Evolutionary conservation across 2,329 filamentous ascomycete species (phyloP), one percentile per base, ranked within the genome.

Genomic region (Trichoderma endophyticum): DNA sequence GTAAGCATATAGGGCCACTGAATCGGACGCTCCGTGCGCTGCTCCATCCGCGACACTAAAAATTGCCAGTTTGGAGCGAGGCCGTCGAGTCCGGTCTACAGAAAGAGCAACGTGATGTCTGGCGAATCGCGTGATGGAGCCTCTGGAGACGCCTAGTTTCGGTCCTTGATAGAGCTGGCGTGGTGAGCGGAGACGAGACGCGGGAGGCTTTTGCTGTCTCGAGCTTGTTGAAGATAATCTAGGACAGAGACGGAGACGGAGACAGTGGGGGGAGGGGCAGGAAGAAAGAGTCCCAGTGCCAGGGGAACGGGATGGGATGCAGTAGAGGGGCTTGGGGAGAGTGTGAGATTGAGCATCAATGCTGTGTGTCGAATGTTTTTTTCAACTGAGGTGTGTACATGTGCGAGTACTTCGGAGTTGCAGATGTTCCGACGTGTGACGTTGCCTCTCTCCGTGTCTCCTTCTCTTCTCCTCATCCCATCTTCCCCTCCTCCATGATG

Each of bases 11-110:
- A 66, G 51, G 32, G 8, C 18, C 32, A 43, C 9, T 48, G 26
- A 59, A 30, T 59, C 64, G 64, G 64, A 67, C 64, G 64, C 64
- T 67, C 64, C 64, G 64, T 67, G 14, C 21, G 60, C 15, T 43
- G 51, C 64, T 21, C 51, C 64, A 21, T 59, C 32, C 7, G 11
- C 51, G 34, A 30, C 64, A 57, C 64, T 67, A 67, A 26, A 30
- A 36, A n/a, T 24, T n/a, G 32, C 64, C 32, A 67, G 24, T 14
- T 12, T 15, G 34, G 32, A 30, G 9, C 24, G 11, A 43, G 24
- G 48, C n/a, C 34, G 32, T 67, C 64, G 51, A 67, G 32, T 67
- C 32, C 51, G 51, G 54, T 43, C 54, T 11, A 24, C 21, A 39
- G 64, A 43, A 15, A 34, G 18, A 24, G 21, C 11, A 67, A 59